Base-by-base conservation (phyloP, 306 rosid genomes). In the Hippophae rhamnoides region DNA sequence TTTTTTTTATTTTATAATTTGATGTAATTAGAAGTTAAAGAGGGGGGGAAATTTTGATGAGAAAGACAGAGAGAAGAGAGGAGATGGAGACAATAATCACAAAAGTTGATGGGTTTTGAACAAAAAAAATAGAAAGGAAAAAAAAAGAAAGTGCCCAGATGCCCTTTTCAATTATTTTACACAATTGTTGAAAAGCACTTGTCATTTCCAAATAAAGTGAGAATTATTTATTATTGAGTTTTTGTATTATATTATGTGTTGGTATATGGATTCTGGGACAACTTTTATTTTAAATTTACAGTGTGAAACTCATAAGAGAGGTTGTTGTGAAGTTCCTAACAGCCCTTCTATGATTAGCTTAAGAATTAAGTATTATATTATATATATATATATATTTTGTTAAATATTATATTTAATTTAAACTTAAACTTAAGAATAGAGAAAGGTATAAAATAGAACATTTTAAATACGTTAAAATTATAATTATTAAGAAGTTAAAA, bases 201-300 rank as follows among this genome's bases (percentile, higher is more conserved):
- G 60, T 61, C 77, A 43, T 48, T 66, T 56, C 55, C 14, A 8
- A 69, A 64, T 64, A 64, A 74, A 64, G 53, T 64, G 65, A 61
- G 41, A 69, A 8, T 31, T 31, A n/a, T 9, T 54, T 61, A 23
- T 56, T 3, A 54, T 53, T 61, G 47, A 44, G 23, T 48, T 25
- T 55, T 11, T 42, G 49, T 46, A 10, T 51, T 27, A 52, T 67
- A 48, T 47, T n/a, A 7, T 42, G 53, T 43, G 42, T 58, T 10
- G 46, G 23, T 18, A 2, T 48, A 31, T 58, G 53, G 48, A 74
- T 41, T 59, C 54, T 56, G 27, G 65, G 67, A 63, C 27, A 58
- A 67, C n/a, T 23, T 47, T 48, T 42, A 46, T 64, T 54, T 53
- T 64, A 47, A 63, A 63, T 69, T 67, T 18, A 59, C 59, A 56